Evolutionary conservation across 441 rosid species (phyloP), one percentile per base, ranked within the genome.

Genomic region (Breynia disticha): DNA sequence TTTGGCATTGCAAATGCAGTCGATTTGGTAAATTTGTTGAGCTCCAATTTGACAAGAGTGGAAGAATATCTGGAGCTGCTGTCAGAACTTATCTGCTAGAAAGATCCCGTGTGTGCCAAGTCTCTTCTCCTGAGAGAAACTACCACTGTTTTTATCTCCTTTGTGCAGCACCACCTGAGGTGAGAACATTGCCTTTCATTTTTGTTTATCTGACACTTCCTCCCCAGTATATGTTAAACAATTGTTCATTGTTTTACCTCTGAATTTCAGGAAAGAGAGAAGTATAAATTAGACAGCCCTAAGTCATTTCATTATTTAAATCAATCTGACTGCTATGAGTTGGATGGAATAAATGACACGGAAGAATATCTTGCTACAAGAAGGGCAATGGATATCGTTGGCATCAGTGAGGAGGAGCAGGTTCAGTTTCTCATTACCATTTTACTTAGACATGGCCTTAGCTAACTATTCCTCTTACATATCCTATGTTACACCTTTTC

Each of bases 381-480:
- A 70, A 74, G 99, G 75, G 99, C 99, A 41, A 95, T 95, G 99
- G 99, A 95, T 74, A 50, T 95, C 24, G 99, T 95, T 59, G 99
- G 99, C 74, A 87, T 95, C 75, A 86, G 83, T 57, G 97, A 81
- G 67, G 87, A 94, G 67, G 95, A 90, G 59, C 99, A 94, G 95
- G 99, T 94, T 60, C 55, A 79, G 62, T 46, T 63, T 64, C 52
- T 38, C 9, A 60, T 64, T 52, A 19, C 28, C 58, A 43, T 46
- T 43, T 50, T n/a, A n/a, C n/a, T n/a, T 54, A 9, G 37, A 56
- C 19, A 55, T 48, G 16, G 55, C 21, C 39, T 0, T 56, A 32
- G 44, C 59, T 63, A 59, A 44, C 72, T 22, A 46, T 54, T 48
- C 54, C 62, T 21, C 56, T 59, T 59, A 60, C 42, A 55, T 43